These are phyloP conservation scores for Lepidium campestre DNA, from an alignment of 441 rosid genomes.

Conservation along the genomic window DNA sequence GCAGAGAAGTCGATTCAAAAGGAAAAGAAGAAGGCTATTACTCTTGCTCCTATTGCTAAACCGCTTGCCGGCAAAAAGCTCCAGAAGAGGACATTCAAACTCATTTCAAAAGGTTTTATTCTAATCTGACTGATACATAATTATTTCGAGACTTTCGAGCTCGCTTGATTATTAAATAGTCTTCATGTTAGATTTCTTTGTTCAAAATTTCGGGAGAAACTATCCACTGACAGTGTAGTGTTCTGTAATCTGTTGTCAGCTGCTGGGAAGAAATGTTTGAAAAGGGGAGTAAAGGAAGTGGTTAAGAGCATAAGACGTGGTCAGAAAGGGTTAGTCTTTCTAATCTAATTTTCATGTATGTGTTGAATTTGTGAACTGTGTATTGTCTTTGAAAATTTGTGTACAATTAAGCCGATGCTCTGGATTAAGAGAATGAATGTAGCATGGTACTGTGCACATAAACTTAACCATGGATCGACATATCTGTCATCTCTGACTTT, in stretches of 20 bases:
- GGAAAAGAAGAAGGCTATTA: slow-evolving; percentile 53
- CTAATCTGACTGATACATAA: not conserved
- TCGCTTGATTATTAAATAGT: not conserved
- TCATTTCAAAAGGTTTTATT: slow-evolving; percentile 66
- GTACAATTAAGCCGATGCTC: slow-evolving; percentile 69
- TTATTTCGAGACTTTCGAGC: not conserved
- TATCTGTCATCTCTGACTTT: slow-evolving; percentile 7
- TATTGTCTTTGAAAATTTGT: not conserved
- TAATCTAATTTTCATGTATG: not conserved
- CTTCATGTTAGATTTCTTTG: not conserved
- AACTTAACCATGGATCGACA: slow-evolving; percentile 10
- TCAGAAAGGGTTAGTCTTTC: slow-evolving; percentile 62
- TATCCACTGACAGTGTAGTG: not conserved
- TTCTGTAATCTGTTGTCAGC: slow-evolving; percentile 34
- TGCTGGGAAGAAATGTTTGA: slow-evolving; percentile 83
- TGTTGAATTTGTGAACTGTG: not conserved
- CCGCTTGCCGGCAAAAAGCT: slow-evolving; percentile 95
- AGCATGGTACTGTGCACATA: slow-evolving; percentile 59
- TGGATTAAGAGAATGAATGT: slow-evolving; percentile 34
- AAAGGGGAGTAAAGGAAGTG: slow-evolving; percentile 97
- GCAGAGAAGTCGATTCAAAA: slow-evolving; percentile 57
- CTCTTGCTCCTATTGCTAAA: slow-evolving; percentile 83
- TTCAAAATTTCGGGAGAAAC: not conserved
- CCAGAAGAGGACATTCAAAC: slow-evolving; percentile 79
- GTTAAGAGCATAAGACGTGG: slow-evolving; percentile 89